Conservation (phyloP, 2,329 filamentous ascomycete genomes). For the Ophiocordyceps camponoti-rufipedis region DNA sequence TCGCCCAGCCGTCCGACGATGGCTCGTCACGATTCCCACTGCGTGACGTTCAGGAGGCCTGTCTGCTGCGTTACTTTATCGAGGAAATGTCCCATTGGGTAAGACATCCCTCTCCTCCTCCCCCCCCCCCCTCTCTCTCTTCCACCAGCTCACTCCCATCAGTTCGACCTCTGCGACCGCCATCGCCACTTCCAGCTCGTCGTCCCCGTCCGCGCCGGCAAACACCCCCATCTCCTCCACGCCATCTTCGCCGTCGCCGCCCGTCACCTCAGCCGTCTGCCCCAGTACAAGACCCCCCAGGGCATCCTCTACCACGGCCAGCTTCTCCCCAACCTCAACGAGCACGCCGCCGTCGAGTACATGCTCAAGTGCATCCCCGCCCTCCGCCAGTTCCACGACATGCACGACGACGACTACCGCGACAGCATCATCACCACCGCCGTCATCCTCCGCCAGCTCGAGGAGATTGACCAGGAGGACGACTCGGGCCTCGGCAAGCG, state of each 20-base stretch:
- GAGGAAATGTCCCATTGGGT: constrained; percentile 22
- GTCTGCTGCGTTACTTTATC: constrained; percentile 18
- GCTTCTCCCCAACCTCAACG: constrained; percentile 14
- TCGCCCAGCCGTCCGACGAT: neutral
- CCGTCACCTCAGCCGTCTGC: constrained; percentile 18
- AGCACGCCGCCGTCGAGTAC: constrained; percentile 21
- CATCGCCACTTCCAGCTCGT: constrained; percentile 20
- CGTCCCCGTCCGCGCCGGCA: constrained; percentile 15
- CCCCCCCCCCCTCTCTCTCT: fast-evolving
- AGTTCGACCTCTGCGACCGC: constrained; percentile 23
- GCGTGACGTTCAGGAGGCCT: constrained; percentile 17
- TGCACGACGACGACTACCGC: constrained; percentile 18
- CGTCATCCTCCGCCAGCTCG: constrained; percentile 20
- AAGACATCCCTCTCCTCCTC: neutral
- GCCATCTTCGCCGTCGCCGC: constrained; percentile 22
- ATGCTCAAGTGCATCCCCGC: constrained; percentile 21
- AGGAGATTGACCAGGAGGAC: constrained; percentile 22
- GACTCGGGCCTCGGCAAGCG: constrained; percentile 5
- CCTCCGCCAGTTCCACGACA: constrained; percentile 16
- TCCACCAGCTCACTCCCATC: constrained; percentile 2
- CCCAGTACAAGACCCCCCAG: constrained; percentile 16
- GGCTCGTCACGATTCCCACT: constrained; percentile 11
- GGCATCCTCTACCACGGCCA: constrained; percentile 20
- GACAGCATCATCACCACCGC: constrained; percentile 22
- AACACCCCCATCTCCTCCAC: constrained; percentile 19